phyloP scores from a whole-genome alignment of 495 filamentous ascomycete species.

The Cudoniella acicularis region DNA sequence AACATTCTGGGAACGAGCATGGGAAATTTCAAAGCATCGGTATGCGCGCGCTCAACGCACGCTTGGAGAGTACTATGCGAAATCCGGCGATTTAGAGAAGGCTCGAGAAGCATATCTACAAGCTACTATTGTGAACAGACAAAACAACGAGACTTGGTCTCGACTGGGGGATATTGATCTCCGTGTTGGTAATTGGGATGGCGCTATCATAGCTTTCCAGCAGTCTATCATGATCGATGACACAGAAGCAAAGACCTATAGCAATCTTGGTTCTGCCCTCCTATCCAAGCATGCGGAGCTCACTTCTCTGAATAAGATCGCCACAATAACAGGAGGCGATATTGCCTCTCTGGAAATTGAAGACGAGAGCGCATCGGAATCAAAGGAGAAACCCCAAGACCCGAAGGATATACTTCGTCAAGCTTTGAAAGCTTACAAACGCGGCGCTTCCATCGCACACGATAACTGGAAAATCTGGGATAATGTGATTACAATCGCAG shows the following conservation, averaged over 20 bases:
- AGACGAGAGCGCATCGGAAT: slow-evolving; percentile 24
- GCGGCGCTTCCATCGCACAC: slow-evolving; percentile 74
- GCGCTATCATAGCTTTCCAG: slow-evolving; percentile 83
- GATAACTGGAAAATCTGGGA: slow-evolving; percentile 92
- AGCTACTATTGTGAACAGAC: slow-evolving; percentile 71
- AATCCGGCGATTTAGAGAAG: slow-evolving; percentile 56
- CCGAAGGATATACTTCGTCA: slow-evolving; percentile 62
- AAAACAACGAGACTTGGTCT: slow-evolving; percentile 83
- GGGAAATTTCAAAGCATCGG: slow-evolving; percentile 76
- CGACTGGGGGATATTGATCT: slow-evolving; percentile 84
- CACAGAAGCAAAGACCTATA: slow-evolving; percentile 88
- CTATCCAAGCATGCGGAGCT: slow-evolving; percentile 42
- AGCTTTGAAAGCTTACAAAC: slow-evolving; percentile 78
- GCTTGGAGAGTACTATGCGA: slow-evolving; percentile 72
- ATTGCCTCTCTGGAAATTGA: slow-evolving; percentile 15
- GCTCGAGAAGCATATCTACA: slow-evolving; percentile 74
- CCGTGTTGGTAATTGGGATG: slow-evolving; percentile 67
- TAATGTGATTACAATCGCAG: slow-evolving; percentile 83
- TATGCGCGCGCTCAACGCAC: slow-evolving; percentile 87
- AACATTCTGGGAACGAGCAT: slow-evolving; percentile 75
- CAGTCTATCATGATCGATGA: slow-evolving; percentile 78
- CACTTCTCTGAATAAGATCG: slow-evolving; percentile 33
- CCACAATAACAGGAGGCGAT: slow-evolving; percentile 26
- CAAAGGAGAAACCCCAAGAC: slow-evolving; percentile 29
- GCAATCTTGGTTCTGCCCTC: slow-evolving; percentile 84